Evolutionary conservation across 768 basidiomycete species (phyloP).

Genomic region (Pleurotus ostreatus): DNA sequence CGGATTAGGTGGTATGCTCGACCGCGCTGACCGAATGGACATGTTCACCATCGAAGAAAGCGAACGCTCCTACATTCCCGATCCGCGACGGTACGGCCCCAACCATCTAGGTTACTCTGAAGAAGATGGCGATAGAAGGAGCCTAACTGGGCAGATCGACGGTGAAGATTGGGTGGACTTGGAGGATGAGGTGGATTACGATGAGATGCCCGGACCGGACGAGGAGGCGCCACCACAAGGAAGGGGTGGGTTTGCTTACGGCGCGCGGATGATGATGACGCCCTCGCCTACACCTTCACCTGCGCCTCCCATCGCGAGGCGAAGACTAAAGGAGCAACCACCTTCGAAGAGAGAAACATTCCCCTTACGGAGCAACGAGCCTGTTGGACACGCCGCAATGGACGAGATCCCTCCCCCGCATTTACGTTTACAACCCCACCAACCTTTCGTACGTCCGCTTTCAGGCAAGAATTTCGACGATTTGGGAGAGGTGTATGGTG

Average conservation of each 20-base stretch:
- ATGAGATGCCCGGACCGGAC: constrained; percentile 10
- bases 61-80: constrained; percentile 39
- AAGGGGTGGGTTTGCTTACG: neutral
- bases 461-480: constrained; percentile 66
- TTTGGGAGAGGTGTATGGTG: constrained; percentile 61
- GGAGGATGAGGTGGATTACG: constrained; percentile 10
- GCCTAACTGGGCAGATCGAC: constrained; percentile 20
- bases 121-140: constrained; percentile 14
- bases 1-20: constrained; percentile 4
- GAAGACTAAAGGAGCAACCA: constrained; percentile 31
- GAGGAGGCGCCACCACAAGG: neutral
- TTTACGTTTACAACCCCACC: constrained; percentile 60
- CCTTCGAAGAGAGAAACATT: constrained; percentile 57
- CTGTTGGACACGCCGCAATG: constrained; percentile 23
- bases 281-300: constrained; percentile 22
- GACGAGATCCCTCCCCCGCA: constrained; percentile 55
- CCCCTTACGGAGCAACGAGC: constrained; percentile 41
- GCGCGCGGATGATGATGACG: neutral
- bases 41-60: constrained; percentile 8
- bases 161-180: constrained; percentile 62
- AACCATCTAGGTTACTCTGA: constrained; percentile 33
- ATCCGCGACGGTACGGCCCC: constrained; percentile 51
- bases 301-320: constrained; percentile 32
- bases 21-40: constrained; percentile 4
- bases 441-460: constrained; percentile 73